Base-by-base conservation (phyloP, 2,329 filamentous ascomycete genomes). In the Neofusicoccum laricinum region DNA sequence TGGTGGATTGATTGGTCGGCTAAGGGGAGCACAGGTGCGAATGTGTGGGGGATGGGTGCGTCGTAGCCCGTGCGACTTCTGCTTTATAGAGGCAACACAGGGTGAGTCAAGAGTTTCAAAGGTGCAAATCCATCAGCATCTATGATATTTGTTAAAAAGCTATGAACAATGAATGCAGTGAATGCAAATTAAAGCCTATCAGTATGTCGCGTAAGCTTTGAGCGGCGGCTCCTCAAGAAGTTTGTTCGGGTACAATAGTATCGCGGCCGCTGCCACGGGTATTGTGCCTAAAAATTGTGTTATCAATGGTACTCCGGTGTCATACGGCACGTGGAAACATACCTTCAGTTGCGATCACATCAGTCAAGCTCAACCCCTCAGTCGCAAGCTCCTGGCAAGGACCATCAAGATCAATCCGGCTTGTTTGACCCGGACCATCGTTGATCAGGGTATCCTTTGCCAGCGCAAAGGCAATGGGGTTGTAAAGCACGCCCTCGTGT, bases 401-500 rank as follows among this genome's bases (percentile, higher is more conserved):
- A 7, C 66, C 68, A 10, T 65, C 65, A 48, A 80, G 63, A 66
- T 81, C 68, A 19, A 85, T 69, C 2, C 81, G 70, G 1, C 67
- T 73, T 1, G 77, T 64, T 25, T 75, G 65, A 0, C 78, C 82
- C 0, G 80, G 81, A 1, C 84, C 82, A 49, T 75, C 75, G 67
- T 85, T 74, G 8, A 68, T 75, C 64, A 86, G 73, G 14, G 82
- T 83, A 71, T 85, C 83, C 8, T 80, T 72, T 1, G 79, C 72
- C 48, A 86, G 69, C 1, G 74, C 75, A 65, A 76, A 80, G 0
- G 76, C 75, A 19, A 85, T 71, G 0, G 81, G 78, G 65, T 85
- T 83, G 67, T 80, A 83, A 40, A 86, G 73, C 32, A 82, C 74
- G 2, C 79, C 79, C 65, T 84, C 82, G 65, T 86, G 84, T 0